Evolutionary conservation across 768 basidiomycete species (phyloP).

Genomic region (Naganishia onofrii): DNA sequence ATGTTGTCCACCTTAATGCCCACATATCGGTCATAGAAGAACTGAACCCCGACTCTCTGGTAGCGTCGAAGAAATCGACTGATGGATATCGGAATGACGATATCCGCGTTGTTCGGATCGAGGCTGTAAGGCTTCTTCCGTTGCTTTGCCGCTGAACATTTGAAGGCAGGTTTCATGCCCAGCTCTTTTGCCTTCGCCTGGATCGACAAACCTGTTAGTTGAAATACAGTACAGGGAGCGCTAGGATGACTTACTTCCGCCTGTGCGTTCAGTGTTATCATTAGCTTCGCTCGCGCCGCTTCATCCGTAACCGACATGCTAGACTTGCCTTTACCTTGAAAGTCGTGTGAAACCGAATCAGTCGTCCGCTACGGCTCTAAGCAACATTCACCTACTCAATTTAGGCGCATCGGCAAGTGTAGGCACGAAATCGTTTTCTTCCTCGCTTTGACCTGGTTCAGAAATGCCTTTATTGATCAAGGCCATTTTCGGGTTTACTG

Average conservation of each 20-base stretch:
- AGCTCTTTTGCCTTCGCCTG: constrained; percentile 16
- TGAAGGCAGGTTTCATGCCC: constrained; percentile 31
- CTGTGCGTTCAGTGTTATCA: not conserved
- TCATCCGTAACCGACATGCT: not conserved
- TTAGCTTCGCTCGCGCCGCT: too few relatives aligned
- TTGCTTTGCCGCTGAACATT: constrained; percentile 14
- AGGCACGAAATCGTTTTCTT: constrained; percentile 16
- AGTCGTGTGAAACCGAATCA: not conserved
- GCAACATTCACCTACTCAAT: not conserved
- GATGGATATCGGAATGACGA: constrained; percentile 56
- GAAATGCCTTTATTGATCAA: not conserved
- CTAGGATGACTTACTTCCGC: constrained; percentile 6
- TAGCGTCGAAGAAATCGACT: constrained; percentile 87
- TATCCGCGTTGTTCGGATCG: constrained; percentile 34
- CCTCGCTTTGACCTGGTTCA: constrained; percentile 19
- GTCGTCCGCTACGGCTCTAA: not conserved
- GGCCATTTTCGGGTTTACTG: not conserved
- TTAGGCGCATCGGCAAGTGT: not conserved
- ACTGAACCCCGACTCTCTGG: constrained; percentile 79
- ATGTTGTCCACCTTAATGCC: constrained; percentile 24
- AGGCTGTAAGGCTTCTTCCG: constrained; percentile 30
- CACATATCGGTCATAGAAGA: constrained; percentile 72
- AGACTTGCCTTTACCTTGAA: not conserved
- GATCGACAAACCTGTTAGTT: not conserved
- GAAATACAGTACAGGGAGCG: too few relatives aligned